Evolutionary conservation across 306 rosid species (phyloP).

Genomic region (Bauhinia variegata): DNA sequence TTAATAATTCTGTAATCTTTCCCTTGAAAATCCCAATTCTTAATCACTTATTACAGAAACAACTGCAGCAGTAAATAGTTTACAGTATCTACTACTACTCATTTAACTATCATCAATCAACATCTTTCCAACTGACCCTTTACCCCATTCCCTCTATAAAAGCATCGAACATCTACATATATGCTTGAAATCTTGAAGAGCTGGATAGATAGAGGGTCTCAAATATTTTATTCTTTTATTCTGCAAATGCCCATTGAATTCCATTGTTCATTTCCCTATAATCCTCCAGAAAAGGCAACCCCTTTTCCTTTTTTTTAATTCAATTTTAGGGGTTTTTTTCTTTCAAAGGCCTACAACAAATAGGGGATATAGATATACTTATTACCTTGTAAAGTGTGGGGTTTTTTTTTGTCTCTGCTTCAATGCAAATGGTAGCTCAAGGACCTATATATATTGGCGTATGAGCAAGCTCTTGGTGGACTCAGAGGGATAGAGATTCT

Average conservation of each 20-base stretch:
- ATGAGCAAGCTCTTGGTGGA: constrained; percentile 49
- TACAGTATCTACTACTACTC: constrained; percentile 43
- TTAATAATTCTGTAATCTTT: background rate
- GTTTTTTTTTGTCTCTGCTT: constrained; percentile 48
- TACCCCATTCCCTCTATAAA: constrained; percentile 31
- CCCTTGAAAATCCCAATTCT: constrained; percentile 38
- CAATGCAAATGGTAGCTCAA: constrained; percentile 39
- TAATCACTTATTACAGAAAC: constrained; percentile 21
- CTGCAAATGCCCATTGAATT: constrained; percentile 18
- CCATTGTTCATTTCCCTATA: constrained; percentile 36
- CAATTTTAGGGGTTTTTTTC: constrained; percentile 12
- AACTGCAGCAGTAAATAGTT: constrained; percentile 38
- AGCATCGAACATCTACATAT: constrained; percentile 26
- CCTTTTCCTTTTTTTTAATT: constrained; percentile 27
- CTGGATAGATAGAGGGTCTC: constrained; percentile 21
- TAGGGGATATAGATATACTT: constrained; percentile 50
- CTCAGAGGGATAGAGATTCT: constrained; percentile 43
- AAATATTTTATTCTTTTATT: constrained; percentile 37
- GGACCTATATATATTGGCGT: constrained; percentile 64
- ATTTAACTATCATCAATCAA: constrained; percentile 42
- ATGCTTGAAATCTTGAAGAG: constrained; percentile 36
- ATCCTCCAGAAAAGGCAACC: constrained; percentile 32
- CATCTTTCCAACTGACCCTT: constrained; percentile 48
- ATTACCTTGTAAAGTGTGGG: constrained; percentile 50
- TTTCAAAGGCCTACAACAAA: constrained; percentile 34